Percentiles rank a stretch among this genome's conserved stretches.
phyloP scores from a whole-genome alignment of 1,284 basidiomycete genomes.

The Schizopora paradoxa region DNA sequence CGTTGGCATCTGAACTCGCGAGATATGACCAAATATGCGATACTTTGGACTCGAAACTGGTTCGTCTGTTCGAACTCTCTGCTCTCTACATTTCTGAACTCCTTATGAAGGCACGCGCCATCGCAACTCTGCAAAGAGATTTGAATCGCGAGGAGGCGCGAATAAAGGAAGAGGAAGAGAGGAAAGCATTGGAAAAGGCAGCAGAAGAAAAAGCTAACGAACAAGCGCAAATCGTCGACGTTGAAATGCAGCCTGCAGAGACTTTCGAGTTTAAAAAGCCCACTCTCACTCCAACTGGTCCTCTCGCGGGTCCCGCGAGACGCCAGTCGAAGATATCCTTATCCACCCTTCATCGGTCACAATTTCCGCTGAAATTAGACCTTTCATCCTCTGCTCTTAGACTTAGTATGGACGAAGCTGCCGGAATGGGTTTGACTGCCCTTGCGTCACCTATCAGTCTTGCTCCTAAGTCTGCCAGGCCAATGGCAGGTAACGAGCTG shows the following conservation, averaged over 20 bases:
- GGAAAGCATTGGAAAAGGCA: constrained; percentile 27
- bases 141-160: constrained; percentile 54
- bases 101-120: constrained; percentile 51
- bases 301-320: constrained; percentile 33
- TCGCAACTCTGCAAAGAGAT: constrained; percentile 65
- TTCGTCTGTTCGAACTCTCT: constrained; percentile 28
- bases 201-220: constrained; percentile 34
- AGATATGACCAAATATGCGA: constrained; percentile 75
- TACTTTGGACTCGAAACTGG: constrained; percentile 63
- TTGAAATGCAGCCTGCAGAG: constrained; percentile 13
- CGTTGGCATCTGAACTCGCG: constrained; percentile 66
- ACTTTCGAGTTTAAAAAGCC: background rate
- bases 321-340: constrained; percentile 71
- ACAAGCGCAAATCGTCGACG: constrained; percentile 23
- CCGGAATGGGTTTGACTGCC: constrained; percentile 29
- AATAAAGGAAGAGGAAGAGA: constrained; percentile 38
- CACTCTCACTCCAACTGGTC: constrained; percentile 16
- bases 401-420: constrained; percentile 52
- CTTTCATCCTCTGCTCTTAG: constrained; percentile 61
- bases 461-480: constrained; percentile 67
- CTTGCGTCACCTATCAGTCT: constrained; percentile 72
- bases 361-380: constrained; percentile 67
- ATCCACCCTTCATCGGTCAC: constrained; percentile 66
- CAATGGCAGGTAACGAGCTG: constrained; percentile 46
- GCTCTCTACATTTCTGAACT: background rate